Evolutionary conservation across 495 filamentous ascomycete species (phyloP).

Genomic region (Trichoderma gamsii): DNA sequence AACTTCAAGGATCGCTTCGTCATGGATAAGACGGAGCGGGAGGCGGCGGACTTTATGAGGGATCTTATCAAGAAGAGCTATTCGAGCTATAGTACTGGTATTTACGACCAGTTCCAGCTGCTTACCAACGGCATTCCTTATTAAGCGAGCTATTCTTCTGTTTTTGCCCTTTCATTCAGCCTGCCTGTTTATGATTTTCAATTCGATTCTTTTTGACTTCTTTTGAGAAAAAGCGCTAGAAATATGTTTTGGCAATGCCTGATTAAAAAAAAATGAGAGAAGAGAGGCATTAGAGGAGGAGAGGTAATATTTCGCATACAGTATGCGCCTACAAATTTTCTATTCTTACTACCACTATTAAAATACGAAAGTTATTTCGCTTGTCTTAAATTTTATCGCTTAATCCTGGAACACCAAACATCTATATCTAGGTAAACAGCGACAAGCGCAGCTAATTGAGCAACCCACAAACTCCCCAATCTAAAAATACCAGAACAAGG

Average conservation of each 20-base stretch:
- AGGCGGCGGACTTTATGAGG: slow-evolving; percentile 91
- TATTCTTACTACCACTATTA: neutral
- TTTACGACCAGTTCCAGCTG: slow-evolving; percentile 95
- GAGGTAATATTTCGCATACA: neutral
- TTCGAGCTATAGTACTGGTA: slow-evolving; percentile 77
- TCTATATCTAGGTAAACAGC: neutral
- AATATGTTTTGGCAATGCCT: neutral
- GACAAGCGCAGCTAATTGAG: neutral
- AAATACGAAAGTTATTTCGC: neutral
- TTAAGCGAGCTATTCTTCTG: slow-evolving; percentile 19
- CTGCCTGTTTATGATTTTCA: neutral
- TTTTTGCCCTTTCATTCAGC: neutral
- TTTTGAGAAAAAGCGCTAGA: neutral
- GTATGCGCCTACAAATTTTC: neutral
- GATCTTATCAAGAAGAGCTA: slow-evolving; percentile 84
- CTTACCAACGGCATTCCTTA: slow-evolving; percentile 98
- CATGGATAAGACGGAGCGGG: slow-evolving; percentile 84
- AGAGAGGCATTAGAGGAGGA: neutral
- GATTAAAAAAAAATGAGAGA: neutral
- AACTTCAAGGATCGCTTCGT: slow-evolving; percentile 93
- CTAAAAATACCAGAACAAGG: neutral
- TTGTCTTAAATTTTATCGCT: neutral
- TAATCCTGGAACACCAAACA: neutral
- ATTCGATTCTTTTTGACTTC: no score
- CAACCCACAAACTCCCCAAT: neutral